Conservation (phyloP, 257 asterid genomes). For the Catharanthus roseus region DNA sequence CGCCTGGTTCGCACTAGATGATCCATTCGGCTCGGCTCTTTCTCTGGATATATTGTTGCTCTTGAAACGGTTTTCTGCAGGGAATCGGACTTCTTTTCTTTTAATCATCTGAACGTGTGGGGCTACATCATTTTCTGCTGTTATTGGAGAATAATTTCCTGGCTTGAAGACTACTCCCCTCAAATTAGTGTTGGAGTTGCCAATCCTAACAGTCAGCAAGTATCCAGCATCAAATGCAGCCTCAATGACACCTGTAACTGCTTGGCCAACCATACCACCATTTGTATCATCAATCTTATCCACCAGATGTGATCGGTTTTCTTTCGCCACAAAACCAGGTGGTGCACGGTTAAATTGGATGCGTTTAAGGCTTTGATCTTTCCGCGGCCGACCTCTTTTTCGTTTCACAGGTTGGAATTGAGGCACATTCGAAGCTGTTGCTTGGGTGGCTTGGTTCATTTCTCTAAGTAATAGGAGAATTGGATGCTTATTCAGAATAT, state of each 20-base stretch:
- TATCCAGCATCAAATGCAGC: constrained; percentile 87
- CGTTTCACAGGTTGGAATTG: constrained; percentile 30
- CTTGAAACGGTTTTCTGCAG: constrained; percentile 29
- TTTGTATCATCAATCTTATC: constrained; percentile 19
- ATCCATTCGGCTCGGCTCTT: constrained; percentile 16
- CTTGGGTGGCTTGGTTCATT: constrained; percentile 39
- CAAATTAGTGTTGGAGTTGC: constrained; percentile 50
- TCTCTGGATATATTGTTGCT: constrained; percentile 8
- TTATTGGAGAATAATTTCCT: constrained; percentile 64
- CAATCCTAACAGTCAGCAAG: constrained; percentile 65
- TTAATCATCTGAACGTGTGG: constrained; percentile 70
- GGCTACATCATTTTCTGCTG: constrained; percentile 73
- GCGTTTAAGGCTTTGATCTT: constrained; percentile 34
- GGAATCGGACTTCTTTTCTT: constrained; percentile 42
- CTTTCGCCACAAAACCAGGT: constrained; percentile 42
- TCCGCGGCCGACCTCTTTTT: constrained; percentile 47
- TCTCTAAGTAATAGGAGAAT: constrained; percentile 1
- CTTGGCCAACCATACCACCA: constrained; percentile 55
- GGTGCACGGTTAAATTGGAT: constrained; percentile 25
- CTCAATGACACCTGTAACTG: constrained; percentile 82
- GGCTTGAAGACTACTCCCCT: constrained; percentile 90
- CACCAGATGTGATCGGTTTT: constrained; percentile 26
- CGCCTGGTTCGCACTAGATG: constrained; percentile 7
- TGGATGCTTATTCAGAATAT: not conserved
- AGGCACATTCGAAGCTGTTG: constrained; percentile 18